phyloP scores from a whole-genome alignment of 371 early-diverging fungal species.

The Saksenaea vasiformis region DNA sequence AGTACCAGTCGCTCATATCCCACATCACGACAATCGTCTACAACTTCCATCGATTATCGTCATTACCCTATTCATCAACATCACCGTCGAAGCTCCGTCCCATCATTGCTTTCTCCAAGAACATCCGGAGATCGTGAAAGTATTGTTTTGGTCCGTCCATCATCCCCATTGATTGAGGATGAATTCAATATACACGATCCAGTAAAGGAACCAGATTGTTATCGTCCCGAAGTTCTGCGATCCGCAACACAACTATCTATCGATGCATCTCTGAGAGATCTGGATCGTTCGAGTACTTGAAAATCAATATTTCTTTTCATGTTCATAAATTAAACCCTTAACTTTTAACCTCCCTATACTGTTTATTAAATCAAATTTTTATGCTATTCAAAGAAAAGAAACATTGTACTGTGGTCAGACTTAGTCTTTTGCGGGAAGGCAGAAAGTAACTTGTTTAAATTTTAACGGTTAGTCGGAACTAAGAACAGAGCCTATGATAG shows the following conservation, averaged over 20 bases:
- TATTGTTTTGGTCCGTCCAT: conserved; percentile 26
- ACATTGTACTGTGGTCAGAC: too few relatives aligned
- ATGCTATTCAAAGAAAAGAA: not conserved
- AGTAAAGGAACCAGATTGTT: conserved; percentile 47
- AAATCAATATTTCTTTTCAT: not conserved
- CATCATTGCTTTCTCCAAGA: conserved; percentile 15
- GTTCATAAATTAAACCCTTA: not conserved
- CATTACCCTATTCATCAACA: conserved; percentile 8
- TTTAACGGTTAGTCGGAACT: too few relatives aligned
- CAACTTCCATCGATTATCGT: conserved; percentile 14
- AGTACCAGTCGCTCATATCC: conserved; percentile 9
- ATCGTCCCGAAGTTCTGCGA: conserved; percentile 46
- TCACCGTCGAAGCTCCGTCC: conserved; percentile 18
- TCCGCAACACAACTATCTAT: conserved; percentile 49
- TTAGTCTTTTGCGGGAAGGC: too few relatives aligned
- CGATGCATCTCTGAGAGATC: conserved; percentile 35
- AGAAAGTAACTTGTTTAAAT: too few relatives aligned
- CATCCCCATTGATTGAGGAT: conserved; percentile 35
- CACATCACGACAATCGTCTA: conserved; percentile 18
- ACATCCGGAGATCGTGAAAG: conserved; percentile 36
- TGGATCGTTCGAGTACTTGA: conserved; percentile 14
- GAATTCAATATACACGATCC: conserved; percentile 32
- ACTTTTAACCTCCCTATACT: not conserved
- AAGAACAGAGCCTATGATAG: too few relatives aligned
- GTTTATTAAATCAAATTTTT: not conserved